Evolutionary conservation across 2,329 filamentous ascomycete species (phyloP), one percentile per base, ranked within the genome.

Genomic region (Claviceps sp.): DNA sequence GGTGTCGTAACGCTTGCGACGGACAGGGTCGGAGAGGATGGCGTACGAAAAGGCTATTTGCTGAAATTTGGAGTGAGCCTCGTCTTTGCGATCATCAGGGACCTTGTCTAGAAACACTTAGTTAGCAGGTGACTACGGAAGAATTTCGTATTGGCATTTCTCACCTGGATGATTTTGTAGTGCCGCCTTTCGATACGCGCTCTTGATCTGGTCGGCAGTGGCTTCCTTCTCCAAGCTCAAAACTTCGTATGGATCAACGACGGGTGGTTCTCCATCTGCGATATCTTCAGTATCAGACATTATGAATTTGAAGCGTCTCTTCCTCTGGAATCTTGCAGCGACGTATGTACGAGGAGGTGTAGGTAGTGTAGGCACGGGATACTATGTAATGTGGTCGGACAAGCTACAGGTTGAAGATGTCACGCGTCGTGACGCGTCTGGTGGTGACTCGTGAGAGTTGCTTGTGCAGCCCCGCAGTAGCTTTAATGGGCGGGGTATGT

Each of bases 11-110:
- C 88, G 86, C 60, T 82, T 82, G 59, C 93, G 86, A 50, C 93
- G 82, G 19, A 76, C 75, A 22, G 85, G 76, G 60, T 96, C 88
- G 37, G 88, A 95, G 39, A 98, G 85, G 48, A 98, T 80, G 38
- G 89, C 91, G 64, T 97, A 95, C 50, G 93, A 91, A 62, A 96
- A 91, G 24, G 91, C 91, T 59, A 98, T 82, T 59, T 85, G 76
- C 68, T 98, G 93, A 67, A 98, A 98, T 51, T 79, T 84, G 55
- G 76, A 74, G 60, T 95, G 84, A 2, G 93, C 91, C 43, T 77
- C 71, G 26, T 82, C 76, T 62, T 88, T 89, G 50, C 84, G 71
- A 22, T 81, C 75, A 1, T 78, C 73, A 16, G 80, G 59, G 4
- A 82, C 87, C 72, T 95, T 95, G 76, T 95, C 89, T 85, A 30